These are phyloP conservation scores for Butyriboletus loyo DNA, from an alignment of 768 basidiomycete genomes.

Conservation along the genomic window DNA sequence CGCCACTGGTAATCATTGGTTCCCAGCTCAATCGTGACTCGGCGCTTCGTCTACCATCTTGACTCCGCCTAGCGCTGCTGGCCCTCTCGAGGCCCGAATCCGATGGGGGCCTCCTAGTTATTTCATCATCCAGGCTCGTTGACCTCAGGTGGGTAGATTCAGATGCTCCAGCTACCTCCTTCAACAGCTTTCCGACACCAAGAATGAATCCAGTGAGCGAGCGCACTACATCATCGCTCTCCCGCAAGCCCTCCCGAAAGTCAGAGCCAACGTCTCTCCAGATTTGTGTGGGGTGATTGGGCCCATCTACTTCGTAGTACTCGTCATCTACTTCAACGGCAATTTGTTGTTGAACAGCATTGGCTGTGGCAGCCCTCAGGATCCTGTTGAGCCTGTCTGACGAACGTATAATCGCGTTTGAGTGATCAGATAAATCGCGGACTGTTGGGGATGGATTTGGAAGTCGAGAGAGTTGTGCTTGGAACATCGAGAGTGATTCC, in stretches of 20 bases:
- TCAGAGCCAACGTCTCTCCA: slow-evolving; percentile 72
- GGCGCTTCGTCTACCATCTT: slow-evolving; percentile 55
- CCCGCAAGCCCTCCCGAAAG: slow-evolving; percentile 65
- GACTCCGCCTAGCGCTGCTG: slow-evolving; percentile 46
- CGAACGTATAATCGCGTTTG: slow-evolving; percentile 59
- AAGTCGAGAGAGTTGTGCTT: slow-evolving; percentile 58
- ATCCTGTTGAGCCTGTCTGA: slow-evolving; percentile 67
- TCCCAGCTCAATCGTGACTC: slow-evolving; percentile 50
- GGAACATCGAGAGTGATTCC: slow-evolving; percentile 69
- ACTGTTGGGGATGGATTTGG: slow-evolving; percentile 43
- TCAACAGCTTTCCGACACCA: slow-evolving; percentile 67
- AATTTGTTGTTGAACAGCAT: slow-evolving; percentile 71
- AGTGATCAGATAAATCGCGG: slow-evolving; percentile 56
- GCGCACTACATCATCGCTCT: slow-evolving; percentile 77
- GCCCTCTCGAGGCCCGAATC: slow-evolving; percentile 34
- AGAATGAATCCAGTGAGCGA: slow-evolving; percentile 73
- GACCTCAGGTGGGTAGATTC: slow-evolving; percentile 43
- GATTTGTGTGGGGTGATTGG: slow-evolving; percentile 47
- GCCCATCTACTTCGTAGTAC: slow-evolving; percentile 18
- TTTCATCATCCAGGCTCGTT: slow-evolving; percentile 54
- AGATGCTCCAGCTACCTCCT: slow-evolving; percentile 44
- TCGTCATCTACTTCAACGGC: slow-evolving; percentile 67
- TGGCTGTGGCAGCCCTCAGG: slow-evolving; percentile 51
- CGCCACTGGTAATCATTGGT: slow-evolving; percentile 20
- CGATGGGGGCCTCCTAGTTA: slow-evolving; percentile 32